Percentiles rank a stretch among this genome's conserved stretches.
phyloP scores from a whole-genome alignment of 2,329 filamentous ascomycete genomes.

The Penicillium sp. region DNA sequence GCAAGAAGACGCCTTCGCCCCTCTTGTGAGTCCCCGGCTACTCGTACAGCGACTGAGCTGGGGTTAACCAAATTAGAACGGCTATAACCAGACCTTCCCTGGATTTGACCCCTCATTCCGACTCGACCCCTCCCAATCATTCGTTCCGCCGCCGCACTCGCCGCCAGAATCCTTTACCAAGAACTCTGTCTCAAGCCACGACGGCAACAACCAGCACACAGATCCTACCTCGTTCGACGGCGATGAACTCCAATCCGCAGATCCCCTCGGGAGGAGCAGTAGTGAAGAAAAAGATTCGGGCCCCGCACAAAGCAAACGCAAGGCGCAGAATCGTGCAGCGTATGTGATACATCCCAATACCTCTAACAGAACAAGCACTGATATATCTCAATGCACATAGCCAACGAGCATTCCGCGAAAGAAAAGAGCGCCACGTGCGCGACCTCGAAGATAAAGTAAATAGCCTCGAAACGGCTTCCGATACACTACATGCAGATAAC shows the following conservation, averaged over 20 bases:
- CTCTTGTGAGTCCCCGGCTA: neutral
- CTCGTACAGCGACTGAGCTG: neutral
- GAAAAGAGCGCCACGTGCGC: slow-evolving; percentile 91
- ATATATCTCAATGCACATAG: slow-evolving; percentile 48
- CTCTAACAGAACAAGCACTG: neutral
- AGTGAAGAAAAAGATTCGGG: slow-evolving; percentile 57
- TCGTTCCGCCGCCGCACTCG: slow-evolving; percentile 36
- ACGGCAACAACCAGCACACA: slow-evolving; percentile 20
- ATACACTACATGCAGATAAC: slow-evolving; percentile 76
- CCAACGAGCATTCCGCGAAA: slow-evolving; percentile 92
- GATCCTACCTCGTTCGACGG: slow-evolving; percentile 33
- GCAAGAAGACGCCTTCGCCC: slow-evolving; percentile 39
- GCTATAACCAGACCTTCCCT: slow-evolving; percentile 39
- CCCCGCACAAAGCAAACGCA: slow-evolving; percentile 62
- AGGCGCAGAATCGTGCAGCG: slow-evolving; percentile 73
- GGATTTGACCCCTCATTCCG: slow-evolving; percentile 42
- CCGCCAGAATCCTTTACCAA: slow-evolving; percentile 39
- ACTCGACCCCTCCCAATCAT: slow-evolving; percentile 33
- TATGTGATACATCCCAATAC: slow-evolving; percentile 47
- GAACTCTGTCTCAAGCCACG: slow-evolving; percentile 34
- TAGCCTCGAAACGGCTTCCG: slow-evolving; percentile 71
- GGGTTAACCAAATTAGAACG: slow-evolving; percentile 26
- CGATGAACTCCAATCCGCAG: slow-evolving; percentile 27
- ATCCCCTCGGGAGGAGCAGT: slow-evolving; percentile 46
- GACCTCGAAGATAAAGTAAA: slow-evolving; percentile 87